Evolutionary conservation across 2,329 filamentous ascomycete genomes (phyloP), one percentile per base, ranked within the genome.

Genomic region (Talaromyces atroroseus): DNA sequence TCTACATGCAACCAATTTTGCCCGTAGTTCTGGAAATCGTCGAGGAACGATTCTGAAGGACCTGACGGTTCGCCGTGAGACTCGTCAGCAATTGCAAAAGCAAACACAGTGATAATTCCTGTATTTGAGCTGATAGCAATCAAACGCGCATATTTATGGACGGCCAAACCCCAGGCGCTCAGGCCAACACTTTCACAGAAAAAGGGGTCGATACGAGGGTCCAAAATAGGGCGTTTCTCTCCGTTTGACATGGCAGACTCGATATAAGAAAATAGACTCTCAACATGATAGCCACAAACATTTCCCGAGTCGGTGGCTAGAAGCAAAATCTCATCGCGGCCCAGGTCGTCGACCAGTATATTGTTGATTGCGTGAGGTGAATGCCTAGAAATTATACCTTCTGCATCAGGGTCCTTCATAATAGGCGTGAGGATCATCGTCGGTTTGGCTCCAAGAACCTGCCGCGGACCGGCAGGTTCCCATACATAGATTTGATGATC

Each of bases 161-260:
- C 80, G 7, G 90, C 87, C 49, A 96, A 73, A 0, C 92, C 94
- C 94, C 94, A 99, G 2, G 92, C 92, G 58, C 89, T 92, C 23
- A 74, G 75, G 1, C 83, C 82, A 2, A 96, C 90, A 66, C 88
- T 91, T 38, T 88, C 82, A 58, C 84, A 82, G 57, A 96, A 89
- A 66, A 95, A 89, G 1, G 75, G 73, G 18, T 67, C 67, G 16
- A 77, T 64, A 49, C 70, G 67, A 7, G 66, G 57, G n/a, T 64
- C 61, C 54, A 74, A 64, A 46, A 70, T 63, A 21, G 68, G 68
- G 7, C 61, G 64, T 18, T 61, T 52, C 42, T 61, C 57, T 12
- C 59, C 58, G 34, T 53, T 58, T 38, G 59, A 60, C 3, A 54
- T 50, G 12, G 60, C 62, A 48, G 68, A 66, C 36, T 73, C 69